Evolutionary conservation across 345 rosid genomes (phyloP).

Genomic region (Salix udensis): DNA sequence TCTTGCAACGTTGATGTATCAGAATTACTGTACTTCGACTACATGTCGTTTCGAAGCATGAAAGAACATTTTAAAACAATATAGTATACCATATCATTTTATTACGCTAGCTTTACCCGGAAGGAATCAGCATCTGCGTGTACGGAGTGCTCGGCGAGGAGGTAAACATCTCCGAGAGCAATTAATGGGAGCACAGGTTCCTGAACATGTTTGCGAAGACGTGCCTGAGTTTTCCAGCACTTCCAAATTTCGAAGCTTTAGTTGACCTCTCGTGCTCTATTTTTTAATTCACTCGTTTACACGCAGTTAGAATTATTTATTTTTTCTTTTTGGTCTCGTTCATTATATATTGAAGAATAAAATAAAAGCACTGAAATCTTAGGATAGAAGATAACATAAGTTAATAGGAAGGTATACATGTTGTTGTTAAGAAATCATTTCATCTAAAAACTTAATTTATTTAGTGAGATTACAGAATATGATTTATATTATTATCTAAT

Average conservation of each 20-base stretch:
- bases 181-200: neutral
- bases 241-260: neutral
- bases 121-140: too few relatives aligned
- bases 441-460: too few relatives aligned
- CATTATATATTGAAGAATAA: too few relatives aligned
- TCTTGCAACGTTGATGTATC: neutral
- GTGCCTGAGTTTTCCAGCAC: neutral
- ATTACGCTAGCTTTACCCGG: neutral
- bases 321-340: neutral
- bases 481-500: too few relatives aligned
- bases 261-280: neutral
- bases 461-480: fast-evolving
- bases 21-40: neutral
- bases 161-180: neutral
- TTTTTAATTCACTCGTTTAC: neutral
- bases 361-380: neutral
- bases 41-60: neutral
- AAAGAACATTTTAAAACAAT: too few relatives aligned
- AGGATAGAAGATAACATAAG: conserved; percentile 4
- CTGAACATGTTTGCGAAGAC: neutral
- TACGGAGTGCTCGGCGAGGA: neutral
- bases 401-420: neutral
- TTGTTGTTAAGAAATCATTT: too few relatives aligned
- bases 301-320: neutral
- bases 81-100: neutral